These are phyloP conservation scores for Betula pendula DNA, from an alignment of 306 rosid species.

Conservation along the genomic window DNA sequence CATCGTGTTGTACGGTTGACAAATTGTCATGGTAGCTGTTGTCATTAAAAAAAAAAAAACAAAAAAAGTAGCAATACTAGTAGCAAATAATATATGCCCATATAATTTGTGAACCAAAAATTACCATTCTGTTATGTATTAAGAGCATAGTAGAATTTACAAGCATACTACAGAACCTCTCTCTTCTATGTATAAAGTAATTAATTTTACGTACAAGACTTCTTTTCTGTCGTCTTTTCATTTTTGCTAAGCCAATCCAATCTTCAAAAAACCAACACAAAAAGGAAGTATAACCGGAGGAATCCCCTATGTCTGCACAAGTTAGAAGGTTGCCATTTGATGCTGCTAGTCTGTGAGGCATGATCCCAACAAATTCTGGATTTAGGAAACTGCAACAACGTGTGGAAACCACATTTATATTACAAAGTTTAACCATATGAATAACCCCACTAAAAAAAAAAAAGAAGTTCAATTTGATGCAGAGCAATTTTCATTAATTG, in stretches of 20 bases:
- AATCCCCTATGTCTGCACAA: not conserved
- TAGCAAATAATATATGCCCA: too few relatives aligned
- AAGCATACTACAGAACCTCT: not conserved
- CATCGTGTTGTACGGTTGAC: too few relatives aligned
- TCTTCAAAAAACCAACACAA: not conserved
- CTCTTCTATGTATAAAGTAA: not conserved
- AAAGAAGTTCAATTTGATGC: not conserved
- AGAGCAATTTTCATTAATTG: not conserved
- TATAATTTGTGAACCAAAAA: too few relatives aligned
- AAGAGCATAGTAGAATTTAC: not conserved
- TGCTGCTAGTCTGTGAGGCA: not conserved
- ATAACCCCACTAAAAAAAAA: not conserved
- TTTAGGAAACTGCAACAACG: not conserved
- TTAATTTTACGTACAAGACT: not conserved
- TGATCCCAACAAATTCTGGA: not conserved
- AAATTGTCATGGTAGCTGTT: too few relatives aligned
- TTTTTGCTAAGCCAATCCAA: not conserved
- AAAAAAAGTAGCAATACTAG: too few relatives aligned
- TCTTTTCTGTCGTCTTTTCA: not conserved
- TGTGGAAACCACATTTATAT: not conserved
- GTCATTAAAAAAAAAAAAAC: too few relatives aligned
- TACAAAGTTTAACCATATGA: not conserved
- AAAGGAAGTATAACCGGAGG: not conserved
- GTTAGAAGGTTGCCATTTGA: not conserved
- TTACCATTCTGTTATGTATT: not conserved